Evolutionary conservation across 2,329 filamentous ascomycete species (phyloP).

Genomic region (Fusarium protoensiforme): DNA sequence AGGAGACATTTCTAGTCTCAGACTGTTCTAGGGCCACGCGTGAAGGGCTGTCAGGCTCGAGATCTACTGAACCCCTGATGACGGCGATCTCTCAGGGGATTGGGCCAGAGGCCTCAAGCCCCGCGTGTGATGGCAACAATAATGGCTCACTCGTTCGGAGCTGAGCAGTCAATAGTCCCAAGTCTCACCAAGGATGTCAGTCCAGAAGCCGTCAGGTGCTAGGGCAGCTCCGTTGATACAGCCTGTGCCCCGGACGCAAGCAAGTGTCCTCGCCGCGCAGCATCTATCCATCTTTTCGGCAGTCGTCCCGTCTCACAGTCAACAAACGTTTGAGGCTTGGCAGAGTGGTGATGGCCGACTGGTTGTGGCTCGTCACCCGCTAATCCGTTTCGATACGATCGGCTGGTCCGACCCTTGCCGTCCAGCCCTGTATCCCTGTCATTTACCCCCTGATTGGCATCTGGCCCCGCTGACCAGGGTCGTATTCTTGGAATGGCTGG

Average conservation of each 20-base stretch:
- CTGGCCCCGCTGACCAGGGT: conserved; percentile 29
- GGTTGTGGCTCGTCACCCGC: conserved; percentile 33
- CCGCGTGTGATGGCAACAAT: conserved; percentile 23
- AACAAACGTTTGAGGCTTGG: conserved; percentile 37
- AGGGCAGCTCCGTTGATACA: conserved; percentile 17
- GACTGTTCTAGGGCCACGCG: conserved; percentile 12
- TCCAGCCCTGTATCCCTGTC: conserved; percentile 35
- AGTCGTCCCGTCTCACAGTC: conserved; percentile 32
- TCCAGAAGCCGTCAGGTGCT: background rate
- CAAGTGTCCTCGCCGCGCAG: conserved; percentile 2
- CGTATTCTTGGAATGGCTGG: conserved; percentile 27
- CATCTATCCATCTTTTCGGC: conserved; percentile 24
- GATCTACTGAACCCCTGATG: conserved; percentile 35
- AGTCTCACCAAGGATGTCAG: conserved; percentile 18
- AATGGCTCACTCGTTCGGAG: conserved; percentile 15
- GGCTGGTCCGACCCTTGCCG: conserved; percentile 31
- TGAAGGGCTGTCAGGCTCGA: conserved; percentile 15
- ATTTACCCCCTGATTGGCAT: conserved; percentile 41
- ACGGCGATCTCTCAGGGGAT: conserved; percentile 34
- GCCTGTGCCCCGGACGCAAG: conserved; percentile 6
- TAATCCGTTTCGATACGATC: conserved; percentile 38
- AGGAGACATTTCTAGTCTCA: conserved; percentile 24
- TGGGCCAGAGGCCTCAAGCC: conserved; percentile 17
- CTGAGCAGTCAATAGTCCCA: conserved; percentile 18
- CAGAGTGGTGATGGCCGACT: conserved; percentile 34